Evolutionary conservation across 176 grass and related monocot species (phyloP), one percentile per base, ranked within the genome.

Genomic region (Eragrostis nindensis): DNA sequence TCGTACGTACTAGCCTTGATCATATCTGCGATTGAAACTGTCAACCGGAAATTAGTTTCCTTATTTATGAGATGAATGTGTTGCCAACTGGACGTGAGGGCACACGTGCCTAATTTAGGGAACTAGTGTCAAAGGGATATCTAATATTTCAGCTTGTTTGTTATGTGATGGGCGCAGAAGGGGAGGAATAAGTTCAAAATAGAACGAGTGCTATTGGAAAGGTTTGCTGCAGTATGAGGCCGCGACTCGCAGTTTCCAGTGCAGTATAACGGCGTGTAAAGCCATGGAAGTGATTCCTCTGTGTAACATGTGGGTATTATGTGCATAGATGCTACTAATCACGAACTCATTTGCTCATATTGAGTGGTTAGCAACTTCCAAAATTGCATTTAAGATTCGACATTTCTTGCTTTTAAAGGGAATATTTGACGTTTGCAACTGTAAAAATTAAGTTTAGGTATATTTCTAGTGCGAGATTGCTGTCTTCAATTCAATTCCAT

Each of bases 141-240:
- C 3, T 43, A 52, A 79, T 75, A 18, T 16, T 40, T 43, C 21
- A 41, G 12, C 4, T 6, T 63, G n/a, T 30, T 87, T 86, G 42
- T 84, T 84, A 68, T 26, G 15, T 84, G 50, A 27, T 49, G 63
- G 32, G 2, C 16, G 32, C 63, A 68, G 47, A 16, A 32, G 6
- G 26, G 24, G 14, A 24, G 40, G 50, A n/a, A 59, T n/a, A 14
- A 27, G 54, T 80, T 4, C 14, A 43, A 69, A 19, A 61, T 75
- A 60, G 48, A 67, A 26, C 17, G 39, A 16, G 19, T 67, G 69
- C 47, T 71, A 30, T 39, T 78, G 38, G 27, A 63, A 60, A 71
- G 45, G 0, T n/a, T 66, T 53, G 5, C 12, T 26, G 7, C 0
- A 1, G 9, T 42, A 6, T 48, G 41, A 46, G 12, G n/a, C 12